Base-by-base conservation (phyloP, 345 rosid species). In the Gossypium bickii region DNA sequence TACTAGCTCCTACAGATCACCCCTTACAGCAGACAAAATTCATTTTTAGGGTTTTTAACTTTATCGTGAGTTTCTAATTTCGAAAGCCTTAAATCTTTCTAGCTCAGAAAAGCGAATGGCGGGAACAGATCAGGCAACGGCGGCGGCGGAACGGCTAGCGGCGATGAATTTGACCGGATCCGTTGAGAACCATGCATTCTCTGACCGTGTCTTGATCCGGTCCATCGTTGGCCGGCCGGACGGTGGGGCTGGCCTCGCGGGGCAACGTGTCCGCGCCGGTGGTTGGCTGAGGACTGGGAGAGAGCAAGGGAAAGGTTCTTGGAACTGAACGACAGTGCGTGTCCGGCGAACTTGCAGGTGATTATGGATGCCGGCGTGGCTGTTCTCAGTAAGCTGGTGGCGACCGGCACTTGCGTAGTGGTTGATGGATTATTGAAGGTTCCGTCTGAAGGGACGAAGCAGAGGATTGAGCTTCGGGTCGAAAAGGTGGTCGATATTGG, bases 221-320 rank as follows among this genome's bases (percentile, higher is more conserved):
- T 83, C 94, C 22, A 92, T 94, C 16, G 82, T 91, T 52, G 48
- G 74, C 72, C 84, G 91, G 38, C 79, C 85, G 7, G 92, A 91
- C 71, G 93, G 96, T 27, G 98, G 11, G 12, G 84, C 87, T 13
- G 85, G 80, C 5, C 88, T 94, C 15, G 86, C 89, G 0, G 97
- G 98, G 5, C 87, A 83, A 75, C 83, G 85, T 0, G 88, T 89
- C 15, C 85, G 92, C 56, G 81, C 89, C 29, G 91, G 93, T 22
- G 98, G 98, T 2, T 93, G 92, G 98, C 98, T 92, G 34, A 92
- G 87, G 80, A 91, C 93, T 0, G 97, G 98, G 7, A 87, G 98
- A 17, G 93, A 89, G 76, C 98, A 94, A 78, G 97, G 98, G 4
- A 87, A 86, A 71, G 95, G 95, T 94, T 94, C 75, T 82, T 94